Evolutionary conservation across 176 grass and related monocot species (phyloP).

Genomic region (Musa troglodytarum): DNA sequence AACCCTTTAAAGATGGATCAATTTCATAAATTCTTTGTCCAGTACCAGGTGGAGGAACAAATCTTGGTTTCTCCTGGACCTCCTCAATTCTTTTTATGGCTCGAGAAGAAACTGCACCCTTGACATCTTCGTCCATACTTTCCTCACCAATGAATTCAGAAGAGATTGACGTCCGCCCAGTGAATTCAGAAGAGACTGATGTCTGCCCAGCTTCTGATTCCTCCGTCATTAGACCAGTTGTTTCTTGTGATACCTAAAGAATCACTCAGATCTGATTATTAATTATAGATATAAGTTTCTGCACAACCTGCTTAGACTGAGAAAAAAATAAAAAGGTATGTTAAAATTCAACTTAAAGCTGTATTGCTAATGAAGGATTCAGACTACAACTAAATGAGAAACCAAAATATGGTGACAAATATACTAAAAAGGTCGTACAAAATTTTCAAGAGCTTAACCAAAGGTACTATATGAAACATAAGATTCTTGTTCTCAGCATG

Average conservation of each 20-base stretch:
- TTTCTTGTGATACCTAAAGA: constrained; percentile 1
- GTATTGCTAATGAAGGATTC: background rate
- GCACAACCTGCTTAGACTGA: background rate
- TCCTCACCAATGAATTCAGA: constrained; percentile 7
- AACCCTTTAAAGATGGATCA: constrained; percentile 46
- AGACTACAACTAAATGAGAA: background rate
- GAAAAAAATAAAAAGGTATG: background rate
- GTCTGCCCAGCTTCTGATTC: constrained; percentile 15
- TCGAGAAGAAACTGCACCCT: constrained; percentile 17
- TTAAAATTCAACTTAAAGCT: too few relatives aligned
- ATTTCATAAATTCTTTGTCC: constrained; percentile 77
- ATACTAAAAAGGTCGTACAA: background rate
- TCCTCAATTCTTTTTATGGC: background rate
- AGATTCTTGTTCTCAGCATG: background rate
- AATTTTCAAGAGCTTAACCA: too few relatives aligned
- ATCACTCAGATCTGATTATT: background rate
- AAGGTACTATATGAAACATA: background rate
- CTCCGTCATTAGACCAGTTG: constrained; percentile 4
- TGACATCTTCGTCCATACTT: constrained; percentile 16
- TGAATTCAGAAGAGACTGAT: background rate
- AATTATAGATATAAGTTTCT: background rate
- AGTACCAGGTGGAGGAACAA: constrained; percentile 31
- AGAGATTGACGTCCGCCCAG: background rate
- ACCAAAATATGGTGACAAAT: background rate
- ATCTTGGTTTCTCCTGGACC: constrained; percentile 27